Base-by-base conservation (phyloP, 768 basidiomycete species). In the Terana coerulea region DNA sequence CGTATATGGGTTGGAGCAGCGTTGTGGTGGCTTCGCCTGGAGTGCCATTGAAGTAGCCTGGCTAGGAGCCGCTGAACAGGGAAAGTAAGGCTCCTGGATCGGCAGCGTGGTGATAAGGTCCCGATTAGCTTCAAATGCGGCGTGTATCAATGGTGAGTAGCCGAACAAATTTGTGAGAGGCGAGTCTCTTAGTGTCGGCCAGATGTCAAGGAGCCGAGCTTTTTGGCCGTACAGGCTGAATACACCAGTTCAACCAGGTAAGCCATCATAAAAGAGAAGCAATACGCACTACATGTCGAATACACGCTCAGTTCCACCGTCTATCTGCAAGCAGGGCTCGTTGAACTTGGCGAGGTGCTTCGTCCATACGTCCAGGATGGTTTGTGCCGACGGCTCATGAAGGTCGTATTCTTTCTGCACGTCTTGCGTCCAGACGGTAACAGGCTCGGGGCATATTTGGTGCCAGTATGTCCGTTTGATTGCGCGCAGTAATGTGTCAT, bases 121-220 rank as follows among this genome's bases (percentile, higher is more conserved):
- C 5, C 41, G 54, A 55, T 64, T 64, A 0, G 47, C 52, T 24
- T 58, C 57, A 52, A 58, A 62, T 1, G 79, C 79, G 24, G 68
- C 62, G 29, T 69, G 68, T 21, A 83, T 76, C 47, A 81, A 71
- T 0, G 77, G 72, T 0, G 82, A 80, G 78, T 79, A 83, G 1
- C 65, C 53, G 55, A 80, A 83, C n/a, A 69, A 52, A 1, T 59
- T 61, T 25, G 81, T 63, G 36, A 80, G 72, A 19, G 81, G 80
- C 0, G 80, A 80, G 6, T 67, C 56, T 3, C 59, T 57, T 25
- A 84, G 69, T 3, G 66, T 49, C 0, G 74, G 73, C 54, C 76
- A 75, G 7, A 81, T 61, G 42, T 59, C 57, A 3, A 59, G 48
- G 35, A 61, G 31, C 15, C 57, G 57, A 3, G 49, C 41, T 31